Evolutionary conservation across 352 stramenopile species (phyloP).

Genomic region (Globisporangium alternatum): DNA sequence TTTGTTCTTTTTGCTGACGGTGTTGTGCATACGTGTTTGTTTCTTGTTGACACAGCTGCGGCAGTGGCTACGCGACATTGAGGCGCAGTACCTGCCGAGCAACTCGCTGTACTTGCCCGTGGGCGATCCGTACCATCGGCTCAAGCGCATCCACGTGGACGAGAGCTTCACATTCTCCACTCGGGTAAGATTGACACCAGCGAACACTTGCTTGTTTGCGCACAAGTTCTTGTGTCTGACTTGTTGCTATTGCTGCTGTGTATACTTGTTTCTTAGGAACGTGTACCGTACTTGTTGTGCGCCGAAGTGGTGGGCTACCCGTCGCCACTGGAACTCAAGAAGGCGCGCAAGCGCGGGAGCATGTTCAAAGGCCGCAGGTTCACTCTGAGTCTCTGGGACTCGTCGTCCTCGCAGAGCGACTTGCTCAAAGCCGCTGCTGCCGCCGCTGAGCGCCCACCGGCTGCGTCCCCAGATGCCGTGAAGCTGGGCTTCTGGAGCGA

Average conservation of each 20-base stretch:
- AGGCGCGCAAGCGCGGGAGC: conserved; percentile 40
- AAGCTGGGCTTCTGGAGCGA: conserved; percentile 84
- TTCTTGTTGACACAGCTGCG: conserved; percentile 36
- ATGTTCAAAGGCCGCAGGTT: conserved; percentile 59
- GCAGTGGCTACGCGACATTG: conserved; percentile 59
- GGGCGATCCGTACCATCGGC: conserved; percentile 67
- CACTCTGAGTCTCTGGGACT: conserved; percentile 66
- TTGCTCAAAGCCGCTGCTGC: conserved; percentile 19
- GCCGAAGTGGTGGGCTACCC: conserved; percentile 73
- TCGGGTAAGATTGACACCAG: conserved; percentile 22
- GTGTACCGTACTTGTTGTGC: conserved; percentile 78
- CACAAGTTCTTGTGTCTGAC: neutral
- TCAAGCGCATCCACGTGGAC: conserved; percentile 74
- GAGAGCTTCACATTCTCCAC: conserved; percentile 87
- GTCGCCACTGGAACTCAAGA: conserved; percentile 32
- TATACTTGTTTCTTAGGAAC: conserved; percentile 33
- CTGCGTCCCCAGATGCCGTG: conserved; percentile 53
- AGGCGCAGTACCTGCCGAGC: conserved; percentile 67
- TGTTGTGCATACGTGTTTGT: neutral
- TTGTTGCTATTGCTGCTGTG: neutral
- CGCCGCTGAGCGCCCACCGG: conserved; percentile 28
- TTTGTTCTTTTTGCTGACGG: neutral
- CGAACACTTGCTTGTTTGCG: neutral
- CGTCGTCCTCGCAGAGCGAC: conserved; percentile 36
- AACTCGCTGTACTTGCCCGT: conserved; percentile 79